A percentile compares a stretch with the other conserved stretches of the same genome.
phyloP scores from a whole-genome alignment of 805 yeast genomes.

The Millerago galiae region DNA sequence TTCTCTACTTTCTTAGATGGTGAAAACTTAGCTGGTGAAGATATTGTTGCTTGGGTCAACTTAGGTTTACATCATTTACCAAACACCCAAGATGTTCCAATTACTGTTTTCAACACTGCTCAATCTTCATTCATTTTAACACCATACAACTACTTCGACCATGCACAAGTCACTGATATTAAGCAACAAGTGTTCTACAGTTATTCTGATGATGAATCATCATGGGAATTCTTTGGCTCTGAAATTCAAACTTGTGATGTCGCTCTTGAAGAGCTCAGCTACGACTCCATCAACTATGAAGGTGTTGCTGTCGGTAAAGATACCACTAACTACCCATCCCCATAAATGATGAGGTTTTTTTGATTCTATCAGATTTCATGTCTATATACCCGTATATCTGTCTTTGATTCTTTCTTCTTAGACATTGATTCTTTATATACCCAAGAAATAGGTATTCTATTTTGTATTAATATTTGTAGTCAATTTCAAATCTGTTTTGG shows the following conservation, averaged over 20 bases:
- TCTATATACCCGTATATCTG: no score
- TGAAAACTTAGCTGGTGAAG: constrained; percentile 23
- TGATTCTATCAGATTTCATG: no score
- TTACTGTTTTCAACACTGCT: constrained; percentile 24
- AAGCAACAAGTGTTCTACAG: constrained; percentile 19
- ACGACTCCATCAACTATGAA: constrained; percentile 16
- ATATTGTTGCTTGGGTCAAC: constrained; percentile 25
- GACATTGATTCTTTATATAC: no score
- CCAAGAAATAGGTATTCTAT: no score
- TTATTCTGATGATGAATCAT: constrained; percentile 18
- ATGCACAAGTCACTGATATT: constrained; percentile 20
- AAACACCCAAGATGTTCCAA: constrained; percentile 26
- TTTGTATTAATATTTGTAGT: no score
- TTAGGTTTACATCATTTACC: constrained; percentile 26
- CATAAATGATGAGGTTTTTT: constrained; percentile 5
- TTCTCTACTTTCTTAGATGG: constrained; percentile 21
- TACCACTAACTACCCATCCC: constrained; percentile 21
- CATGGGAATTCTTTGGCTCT: constrained; percentile 24
- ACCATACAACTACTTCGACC: constrained; percentile 25
- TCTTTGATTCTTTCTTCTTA: no score
- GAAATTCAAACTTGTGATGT: constrained; percentile 14
- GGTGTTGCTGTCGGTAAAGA: constrained; percentile 19
- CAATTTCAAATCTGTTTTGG: no score
- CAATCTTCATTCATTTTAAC: constrained; percentile 20
- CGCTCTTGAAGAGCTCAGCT: constrained; percentile 11